phyloP scores from a whole-genome alignment of 1,284 basidiomycete species.

The Erythrobasidium hasegawianum region DNA sequence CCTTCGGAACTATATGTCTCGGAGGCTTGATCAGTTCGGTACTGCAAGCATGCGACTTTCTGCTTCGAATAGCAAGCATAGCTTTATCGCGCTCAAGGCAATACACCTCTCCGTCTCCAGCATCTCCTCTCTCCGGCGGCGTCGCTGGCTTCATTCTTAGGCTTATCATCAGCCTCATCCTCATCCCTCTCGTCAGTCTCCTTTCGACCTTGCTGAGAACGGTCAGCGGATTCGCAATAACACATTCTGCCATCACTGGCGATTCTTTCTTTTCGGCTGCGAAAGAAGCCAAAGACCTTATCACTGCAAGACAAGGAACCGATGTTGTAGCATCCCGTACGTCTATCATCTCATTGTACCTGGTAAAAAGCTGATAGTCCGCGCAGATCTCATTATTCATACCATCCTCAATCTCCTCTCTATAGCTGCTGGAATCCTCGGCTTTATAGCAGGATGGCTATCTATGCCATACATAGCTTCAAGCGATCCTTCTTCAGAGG shows the following conservation, averaged over 20 bases:
- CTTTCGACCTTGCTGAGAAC: conserved; percentile 5
- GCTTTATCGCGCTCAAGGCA: conserved; percentile 1
- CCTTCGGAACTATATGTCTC: conserved; percentile 24
- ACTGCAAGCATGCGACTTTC: conserved; percentile 10
- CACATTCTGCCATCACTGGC: conserved; percentile 22
- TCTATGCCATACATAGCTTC: conserved; percentile 5
- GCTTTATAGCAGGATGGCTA: conserved; percentile 17
- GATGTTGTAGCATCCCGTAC: conserved; percentile 32
- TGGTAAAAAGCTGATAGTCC: neutral
- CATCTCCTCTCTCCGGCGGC: neutral
- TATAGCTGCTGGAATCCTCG: conserved; percentile 14
- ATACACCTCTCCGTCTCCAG: neutral
- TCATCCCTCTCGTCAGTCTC: conserved; percentile 13
- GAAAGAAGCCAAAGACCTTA: conserved; percentile 14
- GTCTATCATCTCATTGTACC: neutral
- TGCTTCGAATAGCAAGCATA: conserved; percentile 7
- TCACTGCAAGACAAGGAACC: conserved; percentile 22
- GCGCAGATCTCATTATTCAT: conserved; percentile 19
- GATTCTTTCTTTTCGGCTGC: conserved; percentile 24
- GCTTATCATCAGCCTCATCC: neutral
- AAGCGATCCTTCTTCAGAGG: neutral
- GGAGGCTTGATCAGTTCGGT: conserved; percentile 10
- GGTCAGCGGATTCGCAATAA: conserved; percentile 24
- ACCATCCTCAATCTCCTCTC: conserved; percentile 24
- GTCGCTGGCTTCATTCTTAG: neutral